Evolutionary conservation across 2,329 filamentous ascomycete genomes (phyloP), one percentile per base, ranked within the genome.

Genomic region (Aspergillus sergii): DNA sequence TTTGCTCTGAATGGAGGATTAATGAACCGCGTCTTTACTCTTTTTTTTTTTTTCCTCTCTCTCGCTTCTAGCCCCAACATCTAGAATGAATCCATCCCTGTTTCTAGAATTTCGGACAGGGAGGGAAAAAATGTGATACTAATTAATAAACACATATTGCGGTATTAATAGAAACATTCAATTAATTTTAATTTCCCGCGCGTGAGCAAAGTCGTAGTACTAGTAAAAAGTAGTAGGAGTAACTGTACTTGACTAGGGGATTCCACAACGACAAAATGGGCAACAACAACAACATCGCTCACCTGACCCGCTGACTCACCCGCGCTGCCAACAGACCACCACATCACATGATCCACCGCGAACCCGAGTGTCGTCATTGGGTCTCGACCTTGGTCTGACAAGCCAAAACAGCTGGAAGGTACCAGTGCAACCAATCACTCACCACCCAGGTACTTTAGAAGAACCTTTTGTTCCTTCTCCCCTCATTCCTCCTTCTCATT

Each of bases 231-330:
- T 41, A 16, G 16, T 36, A 36, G 34, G 12, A 36, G 34, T 36
- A 14, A 36, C 34, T 36, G 14, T 14, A 16, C 34, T 36, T 14
- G 34, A 36, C 34, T 36, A 36, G 34, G 34, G 39, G 39, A 41
- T 41, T 41, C 43, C 43, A 23, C 21, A 54, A 54, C 30, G 9
- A 54, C 9, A 32, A 54, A 36, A 36, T 36, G 34, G 32, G 32
- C 32, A 26, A 43, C 14, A n/a, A 39, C n/a, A 43, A 45, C 21
- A 16, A 43, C 21, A 21, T 16, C 9, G 46, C 55, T 61, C 59
- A 62, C 56, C 60, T 58, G 60, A 62, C 39, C 54, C 60, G 57
- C 60, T 65, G 63, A 65, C 57, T 63, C 57, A 65, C 26, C 28
- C 10, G 1, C 7, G 19, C n/a, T 12, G n/a, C 32, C 26, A 34